Base-by-base conservation (phyloP, 2,329 filamentous ascomycete genomes). In the Sclerotinia minor region DNA sequence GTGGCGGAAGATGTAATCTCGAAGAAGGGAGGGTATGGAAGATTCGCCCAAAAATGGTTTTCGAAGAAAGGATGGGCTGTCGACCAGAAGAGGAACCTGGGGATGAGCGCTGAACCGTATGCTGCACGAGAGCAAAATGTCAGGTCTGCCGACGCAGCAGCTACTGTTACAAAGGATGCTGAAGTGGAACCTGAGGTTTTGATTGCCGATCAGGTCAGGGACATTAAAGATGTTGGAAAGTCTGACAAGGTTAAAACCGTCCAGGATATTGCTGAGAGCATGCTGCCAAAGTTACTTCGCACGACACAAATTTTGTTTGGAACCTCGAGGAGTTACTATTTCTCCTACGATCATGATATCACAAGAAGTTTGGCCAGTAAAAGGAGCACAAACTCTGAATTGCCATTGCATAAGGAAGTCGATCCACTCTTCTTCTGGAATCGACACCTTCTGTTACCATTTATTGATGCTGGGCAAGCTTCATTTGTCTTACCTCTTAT, bases 351-450 rank as follows among this genome's bases (percentile, higher is more conserved):
- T 72, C 85, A 94, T 76, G 94, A 99, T 77, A 86, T 99, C 63
- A 98, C 95, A 0, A 86, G 89, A 67, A 88, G 85, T 70, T 75
- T 87, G 67, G 79, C 79, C 3, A 81, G 77, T 67, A 76, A 75
- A 4, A 77, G 78, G 64, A 77, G 78, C 49, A 79, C 81, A 73
- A 77, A 78, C 55, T 79, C 80, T 19, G 83, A 84, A 57, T 72
- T 86, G 5, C 89, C 93, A 7, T 81, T 97, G 5, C 85, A 92
- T 77, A 86, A 86, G 71, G 83, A 86, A 68, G 92, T 89, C 29
- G 92, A 97, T 77, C 85, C 87, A 44, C 79, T 88, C 76, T 98
- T 90, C 79, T 98, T 97, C 78, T 99, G 95, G 94, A 99, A 99
- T 75, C 84, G 84, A 35, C 83, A 92, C 75, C 83, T 97, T 19